A percentile compares a stretch with the other conserved stretches of the same genome.
These are phyloP conservation scores for Dryas drummondii DNA, from an alignment of 306 rosid genomes.

Conservation along the genomic window DNA sequence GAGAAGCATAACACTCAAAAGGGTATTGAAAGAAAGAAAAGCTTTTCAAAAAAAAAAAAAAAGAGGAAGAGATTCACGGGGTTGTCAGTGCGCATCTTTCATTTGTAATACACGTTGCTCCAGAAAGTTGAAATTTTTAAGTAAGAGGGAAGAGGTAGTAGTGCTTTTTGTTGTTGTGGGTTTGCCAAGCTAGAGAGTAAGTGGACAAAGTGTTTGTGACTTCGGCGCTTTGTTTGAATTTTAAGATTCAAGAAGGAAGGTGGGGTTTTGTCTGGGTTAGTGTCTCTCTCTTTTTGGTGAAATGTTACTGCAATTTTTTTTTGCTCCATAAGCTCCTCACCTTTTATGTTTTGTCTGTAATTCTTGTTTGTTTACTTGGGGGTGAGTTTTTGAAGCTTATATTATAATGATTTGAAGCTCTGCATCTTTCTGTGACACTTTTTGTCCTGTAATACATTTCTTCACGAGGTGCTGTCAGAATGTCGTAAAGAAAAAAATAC, in stretches of 20 bases:
- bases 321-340: slow-evolving; percentile 17
- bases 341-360: slow-evolving; percentile 45
- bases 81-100: slow-evolving; percentile 64
- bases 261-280: not conserved
- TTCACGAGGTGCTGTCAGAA: slow-evolving; percentile 98
- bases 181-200: slow-evolving; percentile 15
- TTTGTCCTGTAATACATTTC: slow-evolving; percentile 94
- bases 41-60: slow-evolving; percentile 9
- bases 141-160: not conserved
- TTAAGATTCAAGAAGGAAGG: slow-evolving; percentile 39
- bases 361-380: slow-evolving; percentile 42
- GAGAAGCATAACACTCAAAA: slow-evolving; percentile 25
- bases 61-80: slow-evolving; percentile 45
- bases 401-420: slow-evolving; percentile 29
- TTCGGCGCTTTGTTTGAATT: slow-evolving; percentile 65
- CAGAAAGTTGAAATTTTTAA: slow-evolving; percentile 39
- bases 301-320: slow-evolving; percentile 22
- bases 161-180: not conserved
- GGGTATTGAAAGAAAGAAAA: slow-evolving; percentile 20
- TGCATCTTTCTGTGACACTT: slow-evolving; percentile 68
- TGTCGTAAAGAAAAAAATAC: slow-evolving; percentile 31
- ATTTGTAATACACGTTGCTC: slow-evolving; percentile 68
- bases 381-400: slow-evolving; percentile 30
- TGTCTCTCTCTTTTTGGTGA: not conserved
- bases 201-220: slow-evolving; percentile 26